Percentiles rank a stretch among this genome's conserved stretches.
These are phyloP conservation scores for Claviceps quebecensis DNA, from an alignment of 2,329 filamentous ascomycete species.

Conservation along the genomic window DNA sequence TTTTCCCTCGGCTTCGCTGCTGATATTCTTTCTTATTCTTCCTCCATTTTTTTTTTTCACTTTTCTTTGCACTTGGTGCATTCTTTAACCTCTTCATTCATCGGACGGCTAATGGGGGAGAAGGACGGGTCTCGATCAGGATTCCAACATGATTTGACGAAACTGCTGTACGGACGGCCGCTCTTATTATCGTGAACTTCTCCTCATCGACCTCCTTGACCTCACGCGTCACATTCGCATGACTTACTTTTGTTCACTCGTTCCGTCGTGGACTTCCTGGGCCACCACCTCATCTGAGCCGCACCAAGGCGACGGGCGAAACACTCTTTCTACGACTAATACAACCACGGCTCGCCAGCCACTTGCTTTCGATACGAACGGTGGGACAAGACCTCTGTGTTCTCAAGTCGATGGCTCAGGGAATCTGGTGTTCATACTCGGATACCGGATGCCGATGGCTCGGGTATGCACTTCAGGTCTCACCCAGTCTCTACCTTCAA, in stretches of 20 bases:
- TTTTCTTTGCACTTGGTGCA: background rate
- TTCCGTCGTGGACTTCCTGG: background rate
- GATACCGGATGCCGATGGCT: background rate
- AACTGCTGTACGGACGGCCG: background rate
- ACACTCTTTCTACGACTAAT: slow-evolving; percentile 2
- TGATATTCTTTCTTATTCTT: slow-evolving; percentile 7
- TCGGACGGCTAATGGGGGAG: slow-evolving; percentile 4
- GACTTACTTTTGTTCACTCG: background rate
- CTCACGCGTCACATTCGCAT: background rate
- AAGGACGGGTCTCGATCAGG: background rate
- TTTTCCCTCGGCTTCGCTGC: slow-evolving; percentile 12
- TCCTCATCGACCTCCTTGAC: slow-evolving; percentile 1
- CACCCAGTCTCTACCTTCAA: slow-evolving; percentile 14
- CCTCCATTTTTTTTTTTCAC: background rate
- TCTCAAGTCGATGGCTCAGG: background rate
- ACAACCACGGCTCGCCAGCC: background rate
- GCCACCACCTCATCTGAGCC: background rate
- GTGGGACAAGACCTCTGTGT: background rate
- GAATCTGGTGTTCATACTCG: background rate
- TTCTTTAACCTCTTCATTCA: background rate
- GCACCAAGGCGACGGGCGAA: background rate
- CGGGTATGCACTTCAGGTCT: slow-evolving; percentile 1
- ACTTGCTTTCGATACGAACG: background rate
- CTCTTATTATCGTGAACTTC: background rate
- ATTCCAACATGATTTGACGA: background rate